Conservation (phyloP, 2,329 filamentous ascomycete genomes). For the Blastomyces gilchristii region DNA sequence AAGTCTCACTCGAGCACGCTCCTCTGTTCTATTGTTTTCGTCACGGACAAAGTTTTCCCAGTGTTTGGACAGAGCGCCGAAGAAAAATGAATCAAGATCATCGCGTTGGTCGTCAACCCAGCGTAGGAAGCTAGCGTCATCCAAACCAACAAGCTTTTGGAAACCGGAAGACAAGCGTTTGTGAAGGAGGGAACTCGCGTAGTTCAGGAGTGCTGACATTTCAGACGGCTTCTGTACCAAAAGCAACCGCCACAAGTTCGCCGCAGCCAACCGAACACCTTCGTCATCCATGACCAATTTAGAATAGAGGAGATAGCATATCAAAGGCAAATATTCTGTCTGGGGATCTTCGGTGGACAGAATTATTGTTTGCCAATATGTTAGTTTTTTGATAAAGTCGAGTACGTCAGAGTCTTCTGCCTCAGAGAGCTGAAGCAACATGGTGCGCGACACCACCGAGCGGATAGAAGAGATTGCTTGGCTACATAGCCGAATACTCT, state of each 20-base stretch:
- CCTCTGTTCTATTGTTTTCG: conserved; percentile 72
- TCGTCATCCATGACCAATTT: conserved; percentile 65
- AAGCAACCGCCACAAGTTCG: conserved; percentile 81
- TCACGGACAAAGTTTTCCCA: conserved; percentile 82
- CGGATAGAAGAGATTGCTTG: conserved; percentile 70
- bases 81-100: conserved; percentile 72
- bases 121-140: conserved; percentile 74
- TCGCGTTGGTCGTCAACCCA: conserved; percentile 80
- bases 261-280: conserved; percentile 62
- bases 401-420: conserved; percentile 61
- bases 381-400: conserved; percentile 69
- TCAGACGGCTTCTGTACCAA: conserved; percentile 88
- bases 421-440: conserved; percentile 73
- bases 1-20: conserved; percentile 60
- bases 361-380: conserved; percentile 93
- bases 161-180: conserved; percentile 65
- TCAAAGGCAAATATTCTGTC: conserved; percentile 68
- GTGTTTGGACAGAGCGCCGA: conserved; percentile 64
- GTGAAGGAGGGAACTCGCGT: conserved; percentile 61
- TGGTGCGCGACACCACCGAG: conserved; percentile 64
- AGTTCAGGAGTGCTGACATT: conserved; percentile 60
- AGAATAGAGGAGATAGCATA: conserved; percentile 88
- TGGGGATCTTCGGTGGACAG: conserved; percentile 67
- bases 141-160: conserved; percentile 71
- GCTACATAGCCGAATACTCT: conserved; percentile 82